Base-by-base conservation (phyloP, 2,329 filamentous ascomycete genomes). In the Paraphoma sp. region DNA sequence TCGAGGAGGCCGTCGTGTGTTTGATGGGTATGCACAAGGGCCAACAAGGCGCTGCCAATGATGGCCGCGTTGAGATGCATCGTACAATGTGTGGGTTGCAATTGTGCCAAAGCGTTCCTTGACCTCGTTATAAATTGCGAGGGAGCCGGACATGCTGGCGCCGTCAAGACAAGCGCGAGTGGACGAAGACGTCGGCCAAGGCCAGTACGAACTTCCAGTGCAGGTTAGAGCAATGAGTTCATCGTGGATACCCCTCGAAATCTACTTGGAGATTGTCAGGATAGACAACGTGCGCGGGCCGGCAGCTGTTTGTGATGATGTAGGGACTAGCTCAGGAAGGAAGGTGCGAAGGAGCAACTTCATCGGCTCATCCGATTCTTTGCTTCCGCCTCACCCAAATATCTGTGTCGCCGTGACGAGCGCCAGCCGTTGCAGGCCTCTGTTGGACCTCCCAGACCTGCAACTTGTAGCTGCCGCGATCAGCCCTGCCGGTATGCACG, bases 401-500 rank as follows among this genome's bases (percentile, higher is more conserved):
- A 4, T 71, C 57, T 28, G 31, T 43, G 1, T 59, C 56, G 3
- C 57, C 61, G 0, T 45, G 40, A 48, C 38, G 23, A 23, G 23
- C 23, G 23, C 23, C 29, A 11, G 45, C 48, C 17, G 40, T n/a
- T 61, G 23, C 70, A 52, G 54, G 67, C 23, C 73, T 62, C 9
- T 87, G 50, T 57, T 90, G 80, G 0, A 88, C 82, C 60, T 90
- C 87, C 87, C 87, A 90, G 0, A 88, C 74, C 18, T 82, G 82
- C 9, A 91, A 76, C 56, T 78, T 83, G 67, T 91, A 91, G 45
- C 75, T 84, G 1, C 83, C 87, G 0, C 87, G 82, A 69, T 91
- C 89, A 1, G 81, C 82, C 64, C 79, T 79, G 0, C 89, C 89
- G 0, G 87, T 85, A 50, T 86, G 84, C 2, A 91, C 65, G 68